Base-by-base conservation (phyloP, 352 stramenopile species). In the Aphanomyces invadans region DNA sequence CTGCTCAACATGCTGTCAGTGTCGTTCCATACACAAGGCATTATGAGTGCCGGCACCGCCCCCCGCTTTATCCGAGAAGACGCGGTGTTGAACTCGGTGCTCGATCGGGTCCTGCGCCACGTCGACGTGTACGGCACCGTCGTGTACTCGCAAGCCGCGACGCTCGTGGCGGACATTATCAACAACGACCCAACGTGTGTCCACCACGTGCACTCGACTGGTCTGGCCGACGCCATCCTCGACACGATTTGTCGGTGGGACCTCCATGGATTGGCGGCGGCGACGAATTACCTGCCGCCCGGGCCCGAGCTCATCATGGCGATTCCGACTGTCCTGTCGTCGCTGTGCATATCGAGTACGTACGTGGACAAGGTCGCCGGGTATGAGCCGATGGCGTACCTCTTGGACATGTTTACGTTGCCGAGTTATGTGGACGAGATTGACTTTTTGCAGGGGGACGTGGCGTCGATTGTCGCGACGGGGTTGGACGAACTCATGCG, bases 401-500 rank as follows among this genome's bases (percentile, higher is more conserved):
- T 98, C 15, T 75, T 96, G 38, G 80, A 98, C 48, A 75, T 92
- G 44, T 97, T 99, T 68, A 86, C 86, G 28, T 79, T 90, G 61
- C 90, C 92, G 15, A 79, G 87, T 60, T 98, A 97, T 73, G 90
- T 83, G 2, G 64, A 98, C 85, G 79, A 78, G 66, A 72, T 78
- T 69, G 72, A 96, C 45, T 97, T 87, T 64, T 79, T 98, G 10
- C 80, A 98, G 53, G 92, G 89, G 48, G 95, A 98, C 70, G 90
- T 98, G 53, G 82, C 92, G 23, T 84, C 89, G 12, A 93, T 97
- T 36, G 84, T 98, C 51, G 95, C 94, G 1, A 89, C 87, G 4
- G 95, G 95, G 11, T 76, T 98, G 38, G 97, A 98, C 73, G 95
- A 99, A 74, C 75, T 98, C 25, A 98, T 98, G 90, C 86, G 95